phyloP scores from a whole-genome alignment of 192 early-diverging fungal genomes.

The Fimicolochytrium jonesii region DNA sequence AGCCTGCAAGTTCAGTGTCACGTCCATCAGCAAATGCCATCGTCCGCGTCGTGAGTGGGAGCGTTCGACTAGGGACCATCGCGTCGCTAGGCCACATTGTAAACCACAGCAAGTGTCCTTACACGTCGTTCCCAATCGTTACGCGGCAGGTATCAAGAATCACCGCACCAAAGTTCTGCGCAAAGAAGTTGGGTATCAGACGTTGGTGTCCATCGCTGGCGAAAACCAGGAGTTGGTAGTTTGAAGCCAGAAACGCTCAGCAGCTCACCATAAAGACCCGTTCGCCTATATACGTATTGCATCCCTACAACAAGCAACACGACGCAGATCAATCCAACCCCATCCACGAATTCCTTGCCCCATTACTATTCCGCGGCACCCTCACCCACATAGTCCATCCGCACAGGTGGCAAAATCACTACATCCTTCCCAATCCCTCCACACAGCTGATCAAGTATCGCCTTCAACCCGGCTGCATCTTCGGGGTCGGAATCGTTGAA shows the following conservation, averaged over 20 bases:
- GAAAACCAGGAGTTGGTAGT: too few species aligned
- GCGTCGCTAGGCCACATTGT: constrained; percentile 50
- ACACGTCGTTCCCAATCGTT: constrained; percentile 71
- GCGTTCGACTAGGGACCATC: not conserved
- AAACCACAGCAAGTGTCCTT: constrained; percentile 64
- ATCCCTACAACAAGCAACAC: constrained; percentile 30
- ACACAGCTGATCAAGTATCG: constrained; percentile 43
- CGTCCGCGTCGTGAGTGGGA: too few species aligned
- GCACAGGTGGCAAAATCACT: constrained; percentile 65
- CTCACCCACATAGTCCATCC: constrained; percentile 64
- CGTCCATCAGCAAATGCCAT: too few species aligned
- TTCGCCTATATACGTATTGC: constrained; percentile 71
- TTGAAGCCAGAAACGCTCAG: too few species aligned
- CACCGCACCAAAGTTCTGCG: constrained; percentile 61
- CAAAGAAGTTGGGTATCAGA: too few species aligned
- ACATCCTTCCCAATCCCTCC: constrained; percentile 54
- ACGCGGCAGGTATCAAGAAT: constrained; percentile 75
- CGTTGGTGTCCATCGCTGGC: too few species aligned
- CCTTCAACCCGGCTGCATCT: constrained; percentile 6
- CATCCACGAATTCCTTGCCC: too few species aligned
- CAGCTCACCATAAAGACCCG: constrained; percentile 59
- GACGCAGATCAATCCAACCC: too few species aligned
- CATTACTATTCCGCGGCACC: too few species aligned
- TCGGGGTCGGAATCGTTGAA: constrained; percentile 42
- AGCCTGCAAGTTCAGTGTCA: too few species aligned